Evolutionary conservation across 345 rosid genomes (phyloP).

Genomic region (Bruguiera parviflora): DNA sequence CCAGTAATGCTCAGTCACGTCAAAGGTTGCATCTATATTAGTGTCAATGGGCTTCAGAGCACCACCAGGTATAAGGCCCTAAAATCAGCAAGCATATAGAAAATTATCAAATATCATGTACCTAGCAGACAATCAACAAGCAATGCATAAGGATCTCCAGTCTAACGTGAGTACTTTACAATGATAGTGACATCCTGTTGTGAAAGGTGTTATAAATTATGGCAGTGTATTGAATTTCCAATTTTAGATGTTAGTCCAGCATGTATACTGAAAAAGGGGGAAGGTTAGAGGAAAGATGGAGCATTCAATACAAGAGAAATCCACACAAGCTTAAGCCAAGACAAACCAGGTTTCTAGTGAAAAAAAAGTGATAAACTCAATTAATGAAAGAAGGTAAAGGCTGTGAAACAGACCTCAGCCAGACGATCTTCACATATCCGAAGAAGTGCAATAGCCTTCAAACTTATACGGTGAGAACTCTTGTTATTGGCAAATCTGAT

Average conservation of each 20-base stretch:
- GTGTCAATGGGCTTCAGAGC: constrained; percentile 63
- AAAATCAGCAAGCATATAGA: constrained; percentile 21
- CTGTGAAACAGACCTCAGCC: constrained; percentile 68
- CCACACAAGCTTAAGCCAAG: background rate
- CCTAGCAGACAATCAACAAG: background rate
- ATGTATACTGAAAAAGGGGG: too few relatives aligned
- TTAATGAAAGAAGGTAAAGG: constrained; percentile 3
- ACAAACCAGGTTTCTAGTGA: background rate
- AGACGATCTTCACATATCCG: constrained; percentile 98
- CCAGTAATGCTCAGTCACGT: constrained; percentile 91
- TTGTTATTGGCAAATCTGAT: constrained; percentile 95
- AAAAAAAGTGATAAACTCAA: background rate
- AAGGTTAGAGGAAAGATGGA: too few relatives aligned
- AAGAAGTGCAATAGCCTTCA: constrained; percentile 98
- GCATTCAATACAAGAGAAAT: too few relatives aligned
- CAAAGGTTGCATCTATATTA: constrained; percentile 52
- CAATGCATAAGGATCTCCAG: background rate
- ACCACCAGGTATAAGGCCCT: constrained; percentile 92
- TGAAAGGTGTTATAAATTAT: too few relatives aligned
- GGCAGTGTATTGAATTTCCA: too few relatives aligned
- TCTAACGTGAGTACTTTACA: background rate
- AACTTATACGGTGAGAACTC: constrained; percentile 84
- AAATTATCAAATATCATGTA: constrained; percentile 3
- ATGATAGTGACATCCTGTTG: too few relatives aligned
- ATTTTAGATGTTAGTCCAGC: too few relatives aligned